Base-by-base conservation (phyloP, 208 protist species). In the Trypanosomatidae sp. region DNA sequence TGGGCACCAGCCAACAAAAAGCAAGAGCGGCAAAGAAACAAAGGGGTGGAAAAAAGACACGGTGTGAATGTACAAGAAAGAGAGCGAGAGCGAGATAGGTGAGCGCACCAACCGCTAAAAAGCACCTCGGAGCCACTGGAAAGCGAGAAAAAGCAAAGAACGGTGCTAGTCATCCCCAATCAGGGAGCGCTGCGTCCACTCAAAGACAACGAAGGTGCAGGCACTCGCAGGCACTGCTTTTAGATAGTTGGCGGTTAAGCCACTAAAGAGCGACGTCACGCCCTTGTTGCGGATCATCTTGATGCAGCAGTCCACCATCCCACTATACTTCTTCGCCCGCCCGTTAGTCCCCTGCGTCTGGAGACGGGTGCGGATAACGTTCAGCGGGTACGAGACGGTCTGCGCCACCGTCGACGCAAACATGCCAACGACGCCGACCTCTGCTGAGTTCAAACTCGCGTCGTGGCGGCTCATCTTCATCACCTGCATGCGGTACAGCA, bases 311-410 rank as follows among this genome's bases (percentile, higher is more conserved):
- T 98, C 90, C 7, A 91, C 55, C 90, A 95, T 96, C 17, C 91
- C 91, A 1, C 8, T 92, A 79, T 96, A 98, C 67, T 87, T 80
- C 41, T 87, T 82, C 53, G 76, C 78, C 0, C 94, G 77, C 7
- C 92, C 94, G 74, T 94, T 96, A 13, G 86, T 85, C 1, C 94
- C 94, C 53, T 98, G 94, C 41, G 92, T 95, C 68, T 98, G 94
- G 66, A 98, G 70, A 12, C 91, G 87, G 0, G 92, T 96, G 17
- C 94, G 94, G 3, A 98, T 90, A 1, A 98, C 90, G 58, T 96
- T 96, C 9, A 98, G 77, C 5, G 94, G 94, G 80, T 98, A 98
- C 25, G 94, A 94, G 4, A 91, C 83, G 1, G 91, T 96, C 77
- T 98, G 94, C 17, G 94, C 91, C 17, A 97, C 70, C 8, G 82